Evolutionary conservation across 2,329 filamentous ascomycete genomes (phyloP).

Genomic region (Zopfia rhizophila): DNA sequence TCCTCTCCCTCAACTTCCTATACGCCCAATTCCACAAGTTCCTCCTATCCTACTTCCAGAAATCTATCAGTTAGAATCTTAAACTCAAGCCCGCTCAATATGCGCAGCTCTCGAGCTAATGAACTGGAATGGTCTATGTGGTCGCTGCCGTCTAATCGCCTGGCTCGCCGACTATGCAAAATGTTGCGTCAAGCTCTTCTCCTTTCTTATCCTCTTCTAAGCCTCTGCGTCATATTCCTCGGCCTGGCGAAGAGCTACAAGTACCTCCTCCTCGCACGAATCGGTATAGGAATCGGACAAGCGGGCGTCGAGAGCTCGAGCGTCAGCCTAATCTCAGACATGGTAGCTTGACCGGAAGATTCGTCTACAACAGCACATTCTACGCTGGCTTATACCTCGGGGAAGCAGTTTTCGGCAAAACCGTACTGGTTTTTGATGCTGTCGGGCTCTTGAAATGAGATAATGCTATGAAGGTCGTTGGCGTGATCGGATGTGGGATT

Average conservation of each 20-base stretch:
- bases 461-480: slow-evolving; percentile 26
- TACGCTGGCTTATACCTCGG: slow-evolving; percentile 33
- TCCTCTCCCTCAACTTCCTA: slow-evolving; percentile 36
- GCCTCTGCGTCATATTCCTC: slow-evolving; percentile 37
- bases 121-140: slow-evolving; percentile 33
- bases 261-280: slow-evolving; percentile 33
- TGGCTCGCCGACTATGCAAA: slow-evolving; percentile 33
- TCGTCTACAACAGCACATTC: slow-evolving; percentile 26
- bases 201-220: slow-evolving; percentile 29
- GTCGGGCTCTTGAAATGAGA: slow-evolving; percentile 24
- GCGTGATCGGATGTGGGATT: too few relatives aligned
- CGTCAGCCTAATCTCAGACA: slow-evolving; percentile 37
- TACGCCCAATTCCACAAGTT: slow-evolving; percentile 38
- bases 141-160: slow-evolving; percentile 30
- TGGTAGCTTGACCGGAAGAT: slow-evolving; percentile 28
- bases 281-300: slow-evolving; percentile 36
- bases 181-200: slow-evolving; percentile 31
- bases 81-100: slow-evolving; percentile 23
- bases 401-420: slow-evolving; percentile 29
- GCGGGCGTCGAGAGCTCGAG: slow-evolving; percentile 32
- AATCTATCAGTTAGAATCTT: slow-evolving; percentile 23
- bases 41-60: slow-evolving; percentile 35
- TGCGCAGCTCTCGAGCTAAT: slow-evolving; percentile 34
- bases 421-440: slow-evolving; percentile 20
- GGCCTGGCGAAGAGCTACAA: slow-evolving; percentile 32